Evolutionary conservation across 1,139 yeast species (phyloP), one percentile per base, ranked within the genome.

Genomic region (Blastobotrys aristatus): DNA sequence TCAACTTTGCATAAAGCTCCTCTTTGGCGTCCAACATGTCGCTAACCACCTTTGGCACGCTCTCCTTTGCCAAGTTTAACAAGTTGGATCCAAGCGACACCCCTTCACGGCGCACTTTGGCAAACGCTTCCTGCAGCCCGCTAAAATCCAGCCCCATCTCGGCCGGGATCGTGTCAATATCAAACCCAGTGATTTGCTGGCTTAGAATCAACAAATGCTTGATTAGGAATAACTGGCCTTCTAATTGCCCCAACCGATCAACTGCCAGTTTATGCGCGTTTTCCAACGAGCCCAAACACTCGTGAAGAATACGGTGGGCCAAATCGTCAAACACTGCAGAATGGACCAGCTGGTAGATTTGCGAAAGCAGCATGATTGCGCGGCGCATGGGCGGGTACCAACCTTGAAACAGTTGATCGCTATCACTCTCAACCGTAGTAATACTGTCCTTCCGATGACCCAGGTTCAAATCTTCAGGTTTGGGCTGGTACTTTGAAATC

Each of bases 231-330:
- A 90, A 68, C 51, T 79, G 77, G 0, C 86, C 75, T 56, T 84
- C 92, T 5, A 75, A 63, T 6, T 54, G 75, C 62, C 71, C 73
- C 58, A 72, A 64, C 45, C 74, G 57, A 47, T 67, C 45, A 65
- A 69, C 53, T 51, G 74, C 67, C 52, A 68, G 51, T 1, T 63
- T 69, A 55, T 75, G 77, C 6, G 85, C 86, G 57, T 60, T 71
- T 63, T 69, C 76, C 63, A 75, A 73, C 27, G 80, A 84, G 45
- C 69, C 63, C 34, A 90, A 75, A 57, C 95, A 84, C 42, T 84
- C 78, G 60, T 87, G 96, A 4, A 90, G 87, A 49, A 88, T 81
- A 48, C 84, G 80, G 62, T 89, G 96, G 0, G 97, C 96, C 53
- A 90, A 67, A 60, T 88, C 96, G 60, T 89, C 96, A 67, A 90